Evolutionary conservation across 202 grass and related monocot genomes (phyloP), one percentile per base, ranked within the genome.

Genomic region (Bolboschoenoplectus hybrid): DNA sequence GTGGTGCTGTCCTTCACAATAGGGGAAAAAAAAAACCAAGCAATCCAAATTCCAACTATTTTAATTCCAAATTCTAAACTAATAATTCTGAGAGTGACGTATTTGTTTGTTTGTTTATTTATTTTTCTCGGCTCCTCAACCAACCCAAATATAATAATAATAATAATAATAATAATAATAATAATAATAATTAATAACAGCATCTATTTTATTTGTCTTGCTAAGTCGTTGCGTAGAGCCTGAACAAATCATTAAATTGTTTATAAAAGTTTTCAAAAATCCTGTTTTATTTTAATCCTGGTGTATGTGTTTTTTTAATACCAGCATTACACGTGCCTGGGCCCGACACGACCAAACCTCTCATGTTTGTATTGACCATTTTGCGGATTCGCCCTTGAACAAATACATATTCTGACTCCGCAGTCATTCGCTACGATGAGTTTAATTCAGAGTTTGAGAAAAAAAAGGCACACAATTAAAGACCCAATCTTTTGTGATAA

Each of bases 251-350:
- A 40, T 67, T 39, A 67, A 14, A 5, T 38, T 40, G 26, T 58
- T 79, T n/a, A n/a, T 60, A 7, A 7, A 79, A 58, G 75, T 40
- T 19, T n/a, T 47, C 16, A 73, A 41, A 36, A 79, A 41, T 58
- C 41, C 7, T 79, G 52, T 41, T 26, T 19, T 79, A 60, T 60
- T 79, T 10, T 70, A 68, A 70, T 56, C 9, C 40, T 67, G 26
- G 26, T 39, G 34, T 41, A 2, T 83, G 63, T 84, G 61, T 47
- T 11, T 83, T 83, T 49, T 69, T 69, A 69, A 83, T 69, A 70
- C 35, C 80, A 11, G 26, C 44, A 69, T 7, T 55, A 52, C 81
- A 84, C 81, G 81, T 84, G 81, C 64, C 67, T 71, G 81, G 81
- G 81, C 14, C 64, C 81, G 13, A 67, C 81, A 36, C 13, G 70